A percentile compares a stretch with the other conserved stretches of the same genome.
Evolutionary conservation across 1,139 yeast species (phyloP).

Genomic region (Nadsonia starkeyi-henricii): DNA sequence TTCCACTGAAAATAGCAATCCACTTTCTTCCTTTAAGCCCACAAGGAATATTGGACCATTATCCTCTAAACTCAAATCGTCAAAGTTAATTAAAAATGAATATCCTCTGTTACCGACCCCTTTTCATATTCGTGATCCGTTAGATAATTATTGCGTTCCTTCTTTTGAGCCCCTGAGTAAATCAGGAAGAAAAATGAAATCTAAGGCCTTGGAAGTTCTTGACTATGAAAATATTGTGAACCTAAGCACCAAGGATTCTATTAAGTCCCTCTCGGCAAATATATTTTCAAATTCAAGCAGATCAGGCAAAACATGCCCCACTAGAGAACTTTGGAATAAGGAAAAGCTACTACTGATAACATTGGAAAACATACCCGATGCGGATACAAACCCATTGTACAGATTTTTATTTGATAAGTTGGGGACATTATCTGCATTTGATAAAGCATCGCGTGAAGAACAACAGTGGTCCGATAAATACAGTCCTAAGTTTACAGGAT

Average conservation of each 20-base stretch:
- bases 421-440: neutral
- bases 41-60: neutral
- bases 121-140: neutral
- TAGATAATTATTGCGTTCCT: neutral
- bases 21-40: neutral
- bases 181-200: neutral
- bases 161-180: neutral
- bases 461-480: neutral
- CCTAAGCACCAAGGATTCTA: neutral
- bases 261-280: neutral
- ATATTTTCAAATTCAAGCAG: neutral
- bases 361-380: neutral
- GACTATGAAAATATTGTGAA: neutral
- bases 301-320: neutral
- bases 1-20: neutral
- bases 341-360: neutral
- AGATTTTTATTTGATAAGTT: neutral
- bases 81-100: neutral
- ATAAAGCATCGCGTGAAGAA: neutral
- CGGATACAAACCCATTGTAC: neutral
- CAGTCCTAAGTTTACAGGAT: neutral
- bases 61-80: neutral
- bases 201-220: neutral
- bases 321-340: neutral
- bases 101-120: neutral